Evolutionary conservation across 495 filamentous ascomycete genomes (phyloP), one percentile per base, ranked within the genome.

Genomic region (Cryomyces minteri): DNA sequence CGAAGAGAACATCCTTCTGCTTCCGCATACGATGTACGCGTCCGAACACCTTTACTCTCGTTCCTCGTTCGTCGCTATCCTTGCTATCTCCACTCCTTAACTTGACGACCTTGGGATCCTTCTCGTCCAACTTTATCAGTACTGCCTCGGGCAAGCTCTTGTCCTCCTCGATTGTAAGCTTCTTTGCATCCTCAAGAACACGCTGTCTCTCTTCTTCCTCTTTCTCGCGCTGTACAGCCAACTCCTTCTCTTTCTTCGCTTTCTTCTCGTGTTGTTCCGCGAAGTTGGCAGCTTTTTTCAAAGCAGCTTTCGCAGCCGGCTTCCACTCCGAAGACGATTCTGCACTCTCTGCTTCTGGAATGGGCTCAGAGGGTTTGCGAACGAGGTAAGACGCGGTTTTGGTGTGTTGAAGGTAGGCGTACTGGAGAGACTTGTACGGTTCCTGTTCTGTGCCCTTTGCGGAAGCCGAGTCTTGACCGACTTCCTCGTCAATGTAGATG

Each of bases 1-100:
- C 65, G 63, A 98, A 98, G 39, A 86, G 76, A 39, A 84, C 73
- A 50, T 82, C 79, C 67, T 92, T 94, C 64, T 96, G 90, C 41
- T 69, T 67, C 41, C 87, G 75, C 53, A 90, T 63, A 37, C 86
- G 74, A 64, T 94, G 86, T 32, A 96, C 82, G 48, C 90, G 72
- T 32, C 90, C 90, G 43, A 77, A 74, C 39, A 96, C 82, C 53
- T 78, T 77, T 31, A 95, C 84, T 34, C 86, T 69, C 10, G 81
- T 81, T 34, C 85, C 84, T 51, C 75, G 76, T 41, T 66, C 67
- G 40, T 70, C 67, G 51, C 65, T 65, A 25, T 73, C 67, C 9
- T 49, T 42, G 41, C 57, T 54, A 44, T 56, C 54, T 6, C 44
- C 54, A 18, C 54, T 49, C 41, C 62, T 50, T 31, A 68, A 55